Evolutionary conservation across 768 basidiomycete genomes (phyloP).

Genomic region (Hericium rajendrae): DNA sequence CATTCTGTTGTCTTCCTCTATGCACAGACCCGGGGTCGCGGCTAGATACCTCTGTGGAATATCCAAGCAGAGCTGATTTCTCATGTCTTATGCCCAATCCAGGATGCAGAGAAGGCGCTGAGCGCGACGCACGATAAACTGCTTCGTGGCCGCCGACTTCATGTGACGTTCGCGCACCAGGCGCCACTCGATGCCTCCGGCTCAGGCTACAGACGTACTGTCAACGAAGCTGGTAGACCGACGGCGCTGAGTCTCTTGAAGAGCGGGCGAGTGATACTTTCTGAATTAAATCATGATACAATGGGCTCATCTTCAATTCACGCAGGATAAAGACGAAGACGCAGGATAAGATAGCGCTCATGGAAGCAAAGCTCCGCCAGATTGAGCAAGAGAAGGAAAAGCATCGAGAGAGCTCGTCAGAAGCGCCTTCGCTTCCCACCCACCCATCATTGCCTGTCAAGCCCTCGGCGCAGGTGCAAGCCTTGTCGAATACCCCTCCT

Average conservation of each 20-base stretch:
- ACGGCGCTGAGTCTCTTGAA: constrained; percentile 88
- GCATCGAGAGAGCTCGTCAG: not conserved
- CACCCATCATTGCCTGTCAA: constrained; percentile 15
- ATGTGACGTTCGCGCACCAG: constrained; percentile 89
- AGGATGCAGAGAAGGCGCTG: constrained; percentile 84
- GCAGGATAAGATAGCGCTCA: constrained; percentile 81
- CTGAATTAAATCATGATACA: no score
- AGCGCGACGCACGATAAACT: constrained; percentile 66
- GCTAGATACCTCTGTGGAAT: not conserved
- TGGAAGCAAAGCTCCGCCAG: constrained; percentile 90
- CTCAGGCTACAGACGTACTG: constrained; percentile 25
- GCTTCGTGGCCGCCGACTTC: constrained; percentile 77
- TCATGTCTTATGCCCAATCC: constrained; percentile 2
- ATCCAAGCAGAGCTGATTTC: not conserved
- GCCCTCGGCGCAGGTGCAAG: constrained; percentile 1
- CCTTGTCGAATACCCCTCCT: not conserved
- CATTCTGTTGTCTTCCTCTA: not conserved
- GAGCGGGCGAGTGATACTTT: constrained; percentile 38
- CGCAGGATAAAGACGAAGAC: constrained; percentile 38
- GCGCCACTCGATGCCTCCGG: constrained; percentile 39
- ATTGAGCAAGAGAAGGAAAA: constrained; percentile 38
- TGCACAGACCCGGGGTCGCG: constrained; percentile 16
- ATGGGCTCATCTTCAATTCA: not conserved
- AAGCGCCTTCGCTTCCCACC: constrained; percentile 21
- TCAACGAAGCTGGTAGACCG: constrained; percentile 55